Base-by-base conservation (phyloP, 345 rosid genomes). In the Geranium rotundifolium region DNA sequence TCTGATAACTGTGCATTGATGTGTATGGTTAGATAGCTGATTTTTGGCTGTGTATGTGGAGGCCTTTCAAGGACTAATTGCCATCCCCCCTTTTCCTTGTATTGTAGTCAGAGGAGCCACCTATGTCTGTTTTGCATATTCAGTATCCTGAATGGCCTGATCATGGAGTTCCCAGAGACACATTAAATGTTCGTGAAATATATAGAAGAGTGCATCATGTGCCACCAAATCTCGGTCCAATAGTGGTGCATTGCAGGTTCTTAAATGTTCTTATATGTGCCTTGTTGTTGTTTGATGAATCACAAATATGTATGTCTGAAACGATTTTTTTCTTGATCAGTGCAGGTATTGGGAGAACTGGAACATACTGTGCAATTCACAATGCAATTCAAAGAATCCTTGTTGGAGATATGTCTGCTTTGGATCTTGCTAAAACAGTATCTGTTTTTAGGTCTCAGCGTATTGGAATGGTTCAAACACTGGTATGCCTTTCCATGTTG, bases 311-410 rank as follows among this genome's bases (percentile, higher is more conserved):
- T 56, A 19, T 20, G 19, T 29, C 83, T 79, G 80, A 70, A 66
- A 58, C 65, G 67, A 7, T 46, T 54, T 65, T 18, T 6, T 31
- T 65, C 61, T 63, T 50, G 29, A 69, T 65, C 96, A 86, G 99
- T 83, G 99, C 99, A 77, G 99, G 99, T 54, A 88, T 90, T 69
- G 97, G 99, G 46, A 90, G 99, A 81, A 90, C 95, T 8, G 99
- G 99, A 73, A 81, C 99, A 56, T 93, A 86, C 76, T 93, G 97
- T 71, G 72, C 91, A 46, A 82, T 90, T 72, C 99, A 93, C 71
- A 90, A 85, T 78, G 88, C 99, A 17, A 70, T 93, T 59, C 99
- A 93, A 82, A 79, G 97, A 77, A 86, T 93, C 75, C 88, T 93
- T 64, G 66, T 30, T 49, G 99, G 99, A 5, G 97, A 93, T 69